Conservation (phyloP, 176 grass and related monocot species). For the Tillandsia leiboldiana region DNA sequence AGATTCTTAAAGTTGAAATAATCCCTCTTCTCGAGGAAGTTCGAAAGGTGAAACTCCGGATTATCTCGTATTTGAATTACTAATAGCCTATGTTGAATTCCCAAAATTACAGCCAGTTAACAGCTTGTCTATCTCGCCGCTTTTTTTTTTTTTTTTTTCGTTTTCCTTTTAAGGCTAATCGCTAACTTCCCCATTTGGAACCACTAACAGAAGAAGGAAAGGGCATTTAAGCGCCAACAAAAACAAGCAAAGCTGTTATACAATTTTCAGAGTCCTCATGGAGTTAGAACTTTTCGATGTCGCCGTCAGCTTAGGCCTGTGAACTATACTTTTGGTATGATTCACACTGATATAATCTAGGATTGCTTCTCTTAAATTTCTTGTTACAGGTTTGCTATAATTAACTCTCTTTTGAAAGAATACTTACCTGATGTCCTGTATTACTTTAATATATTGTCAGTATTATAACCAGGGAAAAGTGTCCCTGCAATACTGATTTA, state of each 20-base stretch:
- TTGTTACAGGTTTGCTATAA: too few species aligned
- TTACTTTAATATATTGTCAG: too few species aligned
- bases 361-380: background rate
- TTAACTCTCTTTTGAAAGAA: too few species aligned
- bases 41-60: conserved; percentile 41
- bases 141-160: conserved; percentile 11
- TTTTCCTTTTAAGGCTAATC: background rate
- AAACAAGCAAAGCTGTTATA: conserved; percentile 48
- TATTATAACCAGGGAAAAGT: too few species aligned
- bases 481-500: background rate
- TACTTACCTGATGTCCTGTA: too few species aligned
- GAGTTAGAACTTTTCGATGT: conserved; percentile 27
- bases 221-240: conserved; percentile 54
- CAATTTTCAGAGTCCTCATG: conserved; percentile 26
- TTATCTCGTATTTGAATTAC: background rate
- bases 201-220: conserved; percentile 60
- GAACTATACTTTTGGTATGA: conserved; percentile 67
- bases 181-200: conserved; percentile 10
- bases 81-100: too few species aligned
- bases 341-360: conserved; percentile 17
- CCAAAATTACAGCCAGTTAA: background rate
- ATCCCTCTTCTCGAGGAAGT: conserved; percentile 58
- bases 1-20: conserved; percentile 47
- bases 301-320: conserved; percentile 43
- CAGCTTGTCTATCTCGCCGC: background rate